Evolutionary conservation across 768 basidiomycete species (phyloP), one percentile per base, ranked within the genome.

Genomic region (Kwoniella sp.): DNA sequence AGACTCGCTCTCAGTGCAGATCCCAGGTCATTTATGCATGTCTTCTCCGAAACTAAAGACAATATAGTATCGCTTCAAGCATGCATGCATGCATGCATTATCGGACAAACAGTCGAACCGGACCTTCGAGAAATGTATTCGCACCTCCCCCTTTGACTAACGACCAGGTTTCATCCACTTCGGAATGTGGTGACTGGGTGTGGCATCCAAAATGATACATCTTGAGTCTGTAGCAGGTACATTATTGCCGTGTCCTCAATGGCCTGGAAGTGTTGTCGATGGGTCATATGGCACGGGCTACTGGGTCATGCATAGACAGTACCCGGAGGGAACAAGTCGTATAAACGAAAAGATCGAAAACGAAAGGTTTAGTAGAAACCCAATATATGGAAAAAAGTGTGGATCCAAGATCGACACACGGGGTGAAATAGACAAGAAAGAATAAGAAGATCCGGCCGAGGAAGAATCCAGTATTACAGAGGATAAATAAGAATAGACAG

Each of bases 341-440:
- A 55, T 56, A 55, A 55, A 67, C 30, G 25, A 20, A 47, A 61
- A 52, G 38, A 67, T 61, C 66, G 59, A 67, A 67, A 67, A 67
- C 66, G 68, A 69, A 69, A 58, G 30, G 51, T 5, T 34, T 29
- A 34, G 31, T 28, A 38, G 15, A 45, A 26, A 38, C 22, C 41
- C 8, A 9, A 45, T 11, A 45, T 9, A 45, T 45, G n/a, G n/a
- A 45, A 20, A 17, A 45, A 45, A 7, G 11, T 45, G 41, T 45
- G 41, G 41, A 45, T 45, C 41, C 17, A 45, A 45, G 41, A 45
- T 45, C 8, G 41, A 45, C 41, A 45, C 41, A 45, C 34, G 13
- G n/a, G n/a, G n/a, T n/a, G n/a, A n/a, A n/a, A n/a, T n/a, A n/a
- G n/a, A n/a, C n/a, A 34, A 34, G 34, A 45, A 3, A 45, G 15